Conservation (phyloP, 2,329 filamentous ascomycete species). For the Apiospora sp. region DNA sequence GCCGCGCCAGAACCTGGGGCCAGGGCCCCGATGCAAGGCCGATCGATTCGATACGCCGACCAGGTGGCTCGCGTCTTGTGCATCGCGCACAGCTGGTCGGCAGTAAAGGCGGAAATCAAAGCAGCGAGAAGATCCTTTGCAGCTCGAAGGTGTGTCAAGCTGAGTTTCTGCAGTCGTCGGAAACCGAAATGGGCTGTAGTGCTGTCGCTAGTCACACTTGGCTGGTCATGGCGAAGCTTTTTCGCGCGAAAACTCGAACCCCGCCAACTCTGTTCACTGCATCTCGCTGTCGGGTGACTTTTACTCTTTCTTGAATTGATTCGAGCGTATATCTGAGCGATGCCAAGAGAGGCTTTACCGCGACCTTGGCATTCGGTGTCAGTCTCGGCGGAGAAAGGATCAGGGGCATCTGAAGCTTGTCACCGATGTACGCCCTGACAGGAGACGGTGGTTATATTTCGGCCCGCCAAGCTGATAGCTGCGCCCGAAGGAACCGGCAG, state of each 20-base stretch:
- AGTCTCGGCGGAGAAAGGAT: too few relatives aligned
- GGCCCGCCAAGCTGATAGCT: background rate
- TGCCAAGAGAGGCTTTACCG: background rate
- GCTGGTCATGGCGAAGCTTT: slow-evolving; percentile 14
- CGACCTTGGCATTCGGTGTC: background rate
- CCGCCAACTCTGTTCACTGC: background rate
- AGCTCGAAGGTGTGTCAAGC: background rate
- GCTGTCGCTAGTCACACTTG: background rate
- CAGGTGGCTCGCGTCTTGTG: too few relatives aligned
- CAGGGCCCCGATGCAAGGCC: background rate
- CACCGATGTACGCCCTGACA: background rate
- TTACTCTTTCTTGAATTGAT: background rate
- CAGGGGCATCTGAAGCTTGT: background rate
- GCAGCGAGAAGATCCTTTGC: background rate
- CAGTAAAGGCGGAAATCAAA: background rate
- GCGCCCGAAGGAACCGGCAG: background rate
- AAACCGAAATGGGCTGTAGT: background rate
- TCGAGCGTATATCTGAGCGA: slow-evolving; percentile 4
- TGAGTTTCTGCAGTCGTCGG: background rate
- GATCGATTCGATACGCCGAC: background rate
- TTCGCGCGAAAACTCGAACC: background rate
- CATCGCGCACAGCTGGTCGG: background rate
- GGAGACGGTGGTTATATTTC: too few relatives aligned
- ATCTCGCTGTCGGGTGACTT: slow-evolving; percentile 7
- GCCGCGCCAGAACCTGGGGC: background rate